Percentiles rank a stretch among this genome's conserved stretches.
phyloP scores from a whole-genome alignment of 2,329 filamentous ascomycete genomes.

The Xylariaceae sp. region DNA sequence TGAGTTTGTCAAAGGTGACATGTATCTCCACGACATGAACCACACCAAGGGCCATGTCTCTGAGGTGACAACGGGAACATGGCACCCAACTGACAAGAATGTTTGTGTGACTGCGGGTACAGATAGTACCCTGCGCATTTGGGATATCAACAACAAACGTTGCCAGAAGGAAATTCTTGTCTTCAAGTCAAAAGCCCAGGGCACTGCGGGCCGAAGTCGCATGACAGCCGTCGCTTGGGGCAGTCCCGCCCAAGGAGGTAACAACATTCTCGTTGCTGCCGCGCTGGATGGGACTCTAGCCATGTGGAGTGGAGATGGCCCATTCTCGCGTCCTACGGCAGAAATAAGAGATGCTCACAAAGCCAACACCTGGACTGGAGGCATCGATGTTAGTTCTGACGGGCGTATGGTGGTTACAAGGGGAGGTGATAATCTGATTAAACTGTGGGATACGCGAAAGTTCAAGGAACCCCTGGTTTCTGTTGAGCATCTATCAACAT shows the following conservation, averaged over 20 bases:
- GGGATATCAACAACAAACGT: constrained; percentile 89
- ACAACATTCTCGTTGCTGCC: constrained; percentile 71
- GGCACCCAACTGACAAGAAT: constrained; percentile 84
- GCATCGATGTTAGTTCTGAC: constrained; percentile 84
- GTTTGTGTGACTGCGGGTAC: constrained; percentile 86
- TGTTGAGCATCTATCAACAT: constrained; percentile 73
- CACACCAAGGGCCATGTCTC: constrained; percentile 96
- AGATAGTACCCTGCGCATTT: constrained; percentile 92
- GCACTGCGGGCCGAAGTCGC: constrained; percentile 81
- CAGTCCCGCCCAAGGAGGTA: constrained; percentile 66
- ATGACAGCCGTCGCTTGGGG: constrained; percentile 94
- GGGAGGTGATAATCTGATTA: constrained; percentile 87
- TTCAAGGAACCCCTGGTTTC: constrained; percentile 86
- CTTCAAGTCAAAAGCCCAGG: constrained; percentile 87
- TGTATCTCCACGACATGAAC: constrained; percentile 96
- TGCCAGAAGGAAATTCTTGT: constrained; percentile 91
- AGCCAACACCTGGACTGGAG: constrained; percentile 82
- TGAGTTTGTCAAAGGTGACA: constrained; percentile 95
- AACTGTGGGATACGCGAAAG: constrained; percentile 94
- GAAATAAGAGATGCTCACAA: constrained; percentile 82
- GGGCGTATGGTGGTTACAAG: constrained; percentile 85
- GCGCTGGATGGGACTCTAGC: constrained; percentile 85
- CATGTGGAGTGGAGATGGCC: constrained; percentile 88
- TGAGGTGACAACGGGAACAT: constrained; percentile 81
- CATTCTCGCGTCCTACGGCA: constrained; percentile 72